phyloP scores from a whole-genome alignment of 164 flowering plant species.

The Cinnamomum micranthum region DNA sequence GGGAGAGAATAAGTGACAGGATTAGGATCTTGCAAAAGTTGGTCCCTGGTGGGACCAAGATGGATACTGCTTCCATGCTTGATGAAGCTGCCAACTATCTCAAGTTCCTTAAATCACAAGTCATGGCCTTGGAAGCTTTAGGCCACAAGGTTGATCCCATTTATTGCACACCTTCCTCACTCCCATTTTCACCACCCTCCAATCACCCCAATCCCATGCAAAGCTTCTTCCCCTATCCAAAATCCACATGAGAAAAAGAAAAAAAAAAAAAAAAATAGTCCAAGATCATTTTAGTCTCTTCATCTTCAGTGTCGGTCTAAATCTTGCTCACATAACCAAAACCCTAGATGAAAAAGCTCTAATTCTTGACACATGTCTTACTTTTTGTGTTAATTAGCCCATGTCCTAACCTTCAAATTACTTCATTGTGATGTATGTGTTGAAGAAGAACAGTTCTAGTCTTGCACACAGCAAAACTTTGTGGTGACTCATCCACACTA shows the following conservation, averaged over 20 bases:
- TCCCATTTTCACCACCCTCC: constrained; percentile 33
- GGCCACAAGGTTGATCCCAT: constrained; percentile 40
- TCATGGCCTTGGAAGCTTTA: constrained; percentile 58
- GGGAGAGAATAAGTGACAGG: constrained; percentile 90
- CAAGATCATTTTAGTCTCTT: constrained; percentile 4
- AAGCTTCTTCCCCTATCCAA: constrained; percentile 33
- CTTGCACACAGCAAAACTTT: neutral
- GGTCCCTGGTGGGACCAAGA: constrained; percentile 93
- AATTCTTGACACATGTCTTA: too few relatives aligned
- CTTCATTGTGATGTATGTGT: neutral
- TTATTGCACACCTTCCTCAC: constrained; percentile 19
- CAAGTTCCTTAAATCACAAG: constrained; percentile 81
- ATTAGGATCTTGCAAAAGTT: constrained; percentile 82
- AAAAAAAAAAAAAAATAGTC: neutral
- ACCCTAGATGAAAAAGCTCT: neutral
- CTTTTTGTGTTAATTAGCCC: neutral
- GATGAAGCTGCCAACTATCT: constrained; percentile 98
- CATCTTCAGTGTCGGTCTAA: neutral
- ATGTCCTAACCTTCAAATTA: neutral
- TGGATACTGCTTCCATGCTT: constrained; percentile 99
- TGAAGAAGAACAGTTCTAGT: neutral
- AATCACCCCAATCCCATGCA: constrained; percentile 53
- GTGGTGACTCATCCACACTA: neutral
- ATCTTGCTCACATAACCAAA: neutral
- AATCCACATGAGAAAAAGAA: constrained; percentile 10